phyloP scores from a whole-genome alignment of 345 rosid genomes.

The Abelmoschus esculentus region DNA sequence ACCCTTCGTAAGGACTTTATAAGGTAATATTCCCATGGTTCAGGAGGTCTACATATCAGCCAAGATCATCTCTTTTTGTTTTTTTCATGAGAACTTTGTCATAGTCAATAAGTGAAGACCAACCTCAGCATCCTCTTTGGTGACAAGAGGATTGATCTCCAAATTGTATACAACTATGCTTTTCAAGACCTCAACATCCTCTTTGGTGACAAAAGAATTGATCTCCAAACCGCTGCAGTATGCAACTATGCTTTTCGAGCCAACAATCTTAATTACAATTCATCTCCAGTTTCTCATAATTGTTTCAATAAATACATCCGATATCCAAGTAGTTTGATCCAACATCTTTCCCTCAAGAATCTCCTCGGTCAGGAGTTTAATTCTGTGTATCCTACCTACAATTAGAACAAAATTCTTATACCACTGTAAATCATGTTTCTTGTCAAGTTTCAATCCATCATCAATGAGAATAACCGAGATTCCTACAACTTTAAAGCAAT shows the following conservation, averaged over 20 bases:
- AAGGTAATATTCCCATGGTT: slow-evolving; percentile 94
- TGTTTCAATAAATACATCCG: too few species aligned
- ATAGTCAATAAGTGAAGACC: too few species aligned
- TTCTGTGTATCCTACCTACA: too few species aligned
- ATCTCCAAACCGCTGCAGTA: slow-evolving; percentile 85
- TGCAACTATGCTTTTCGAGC: slow-evolving; percentile 84
- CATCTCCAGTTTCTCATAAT: too few species aligned
- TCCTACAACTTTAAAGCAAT: slow-evolving; percentile 63
- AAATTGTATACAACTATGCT: slow-evolving; percentile 89
- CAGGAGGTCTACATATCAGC: slow-evolving; percentile 90
- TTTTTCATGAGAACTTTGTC: slow-evolving; percentile 23
- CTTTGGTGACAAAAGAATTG: slow-evolving; percentile 40
- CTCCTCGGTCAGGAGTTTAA: too few species aligned
- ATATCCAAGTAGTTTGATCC: too few species aligned
- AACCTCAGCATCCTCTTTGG: slow-evolving; percentile 20
- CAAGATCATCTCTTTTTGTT: slow-evolving; percentile 82
- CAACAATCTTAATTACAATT: slow-evolving; percentile 33
- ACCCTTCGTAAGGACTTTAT: slow-evolving; percentile 70
- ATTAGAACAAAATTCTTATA: slow-evolving; percentile 16
- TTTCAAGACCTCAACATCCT: slow-evolving; percentile 37
- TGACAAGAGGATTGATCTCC: slow-evolving; percentile 58
- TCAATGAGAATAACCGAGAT: slow-evolving; percentile 75
- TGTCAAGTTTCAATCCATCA: slow-evolving; percentile 78
- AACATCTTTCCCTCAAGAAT: too few species aligned
- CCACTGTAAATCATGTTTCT: slow-evolving; percentile 65